Evolutionary conservation across 169 alveolate genomes (phyloP).

Genomic region (Plasmodium cynomolgi): DNA sequence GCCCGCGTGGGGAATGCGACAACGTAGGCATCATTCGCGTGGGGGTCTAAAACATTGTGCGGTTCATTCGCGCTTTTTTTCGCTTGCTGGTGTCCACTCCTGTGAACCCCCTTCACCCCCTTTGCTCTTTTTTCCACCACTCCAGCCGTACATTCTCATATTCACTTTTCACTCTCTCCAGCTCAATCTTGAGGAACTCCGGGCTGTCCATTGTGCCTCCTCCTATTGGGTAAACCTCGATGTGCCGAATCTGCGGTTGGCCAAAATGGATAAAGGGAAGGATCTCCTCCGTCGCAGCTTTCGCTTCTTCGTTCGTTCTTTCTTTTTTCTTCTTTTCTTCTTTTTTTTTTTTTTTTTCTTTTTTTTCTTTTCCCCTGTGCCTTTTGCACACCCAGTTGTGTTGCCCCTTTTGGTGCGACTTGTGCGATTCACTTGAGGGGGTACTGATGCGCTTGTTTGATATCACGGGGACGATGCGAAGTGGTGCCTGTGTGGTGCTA

Average conservation of each 20-base stretch:
- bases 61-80: background rate
- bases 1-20: too few relatives aligned
- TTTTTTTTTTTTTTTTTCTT: background rate
- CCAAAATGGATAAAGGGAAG: background rate
- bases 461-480: background rate
- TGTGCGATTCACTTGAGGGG: background rate
- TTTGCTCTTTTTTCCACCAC: background rate
- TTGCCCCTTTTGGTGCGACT: background rate
- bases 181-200: slow-evolving; percentile 59
- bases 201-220: slow-evolving; percentile 63
- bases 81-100: background rate
- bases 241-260: background rate
- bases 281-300: background rate
- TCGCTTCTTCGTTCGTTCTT: background rate
- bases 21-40: too few relatives aligned
- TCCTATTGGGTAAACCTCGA: background rate
- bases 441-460: background rate
- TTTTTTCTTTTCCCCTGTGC: background rate
- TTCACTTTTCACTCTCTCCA: slow-evolving; percentile 48
- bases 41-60: too few relatives aligned
- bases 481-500: background rate
- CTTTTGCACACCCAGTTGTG: background rate
- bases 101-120: background rate
- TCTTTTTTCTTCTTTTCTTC: background rate
- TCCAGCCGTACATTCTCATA: slow-evolving; percentile 32